Evolutionary conservation across 768 basidiomycete genomes (phyloP).

Genomic region (Trichaptum fuscoviolaceum): DNA sequence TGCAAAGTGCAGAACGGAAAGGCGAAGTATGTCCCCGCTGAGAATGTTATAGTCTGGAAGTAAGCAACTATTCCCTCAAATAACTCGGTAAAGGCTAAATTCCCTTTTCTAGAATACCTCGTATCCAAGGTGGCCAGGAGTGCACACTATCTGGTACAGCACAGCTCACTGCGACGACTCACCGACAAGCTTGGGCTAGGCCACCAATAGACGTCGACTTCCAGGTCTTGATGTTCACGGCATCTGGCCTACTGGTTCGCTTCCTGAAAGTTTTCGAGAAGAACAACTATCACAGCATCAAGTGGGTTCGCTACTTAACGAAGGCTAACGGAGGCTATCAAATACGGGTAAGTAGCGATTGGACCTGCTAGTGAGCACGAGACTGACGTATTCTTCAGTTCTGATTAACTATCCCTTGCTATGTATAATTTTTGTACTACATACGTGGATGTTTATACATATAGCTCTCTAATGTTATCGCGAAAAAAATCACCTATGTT

Average conservation of each 20-base stretch:
- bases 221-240: slow-evolving; percentile 98
- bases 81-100: slow-evolving; percentile 5
- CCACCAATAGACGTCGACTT: slow-evolving; percentile 99
- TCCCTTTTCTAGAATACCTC: slow-evolving; percentile 63
- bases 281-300: slow-evolving; percentile 88
- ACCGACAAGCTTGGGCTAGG: slow-evolving; percentile 93
- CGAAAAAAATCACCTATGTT: neutral
- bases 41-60: slow-evolving; percentile 99
- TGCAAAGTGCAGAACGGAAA: slow-evolving; percentile 91
- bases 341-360: slow-evolving; percentile 64
- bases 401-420: neutral
- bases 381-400: neutral
- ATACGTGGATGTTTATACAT: neutral
- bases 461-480: neutral
- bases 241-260: slow-evolving; percentile 91
- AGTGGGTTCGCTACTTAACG: slow-evolving; percentile 93
- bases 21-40: slow-evolving; percentile 94
- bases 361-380: neutral
- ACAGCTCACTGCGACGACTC: slow-evolving; percentile 80
- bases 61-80: slow-evolving; percentile 36
- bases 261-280: slow-evolving; percentile 99
- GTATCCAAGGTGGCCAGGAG: slow-evolving; percentile 91
- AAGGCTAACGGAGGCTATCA: slow-evolving; percentile 94
- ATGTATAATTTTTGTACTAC: neutral
- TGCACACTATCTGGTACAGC: slow-evolving; percentile 80